A percentile compares a stretch with the other conserved stretches of the same genome.
phyloP scores from a whole-genome alignment of 345 rosid genomes.

The Eucalyptus shirleyi region DNA sequence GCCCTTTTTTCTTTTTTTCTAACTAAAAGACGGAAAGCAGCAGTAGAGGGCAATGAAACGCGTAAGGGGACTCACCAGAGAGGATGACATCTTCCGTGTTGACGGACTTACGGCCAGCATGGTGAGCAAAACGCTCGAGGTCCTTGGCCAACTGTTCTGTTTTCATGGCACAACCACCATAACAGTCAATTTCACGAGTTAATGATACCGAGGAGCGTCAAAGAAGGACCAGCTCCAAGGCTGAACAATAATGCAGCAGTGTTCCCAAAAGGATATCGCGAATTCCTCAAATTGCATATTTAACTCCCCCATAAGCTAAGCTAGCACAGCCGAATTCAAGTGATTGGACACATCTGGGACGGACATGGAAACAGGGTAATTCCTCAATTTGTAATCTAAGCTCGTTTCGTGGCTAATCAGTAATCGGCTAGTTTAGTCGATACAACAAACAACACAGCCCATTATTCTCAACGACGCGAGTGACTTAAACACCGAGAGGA shows the following conservation, averaged over 20 bases:
- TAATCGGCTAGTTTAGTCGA: background rate
- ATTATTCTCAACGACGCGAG: background rate
- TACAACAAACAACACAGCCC: background rate
- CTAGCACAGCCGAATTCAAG: background rate
- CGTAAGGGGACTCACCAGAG: slow-evolving; percentile 32
- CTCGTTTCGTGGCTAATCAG: background rate
- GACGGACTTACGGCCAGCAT: slow-evolving; percentile 81
- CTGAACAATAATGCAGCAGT: background rate
- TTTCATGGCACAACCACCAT: background rate
- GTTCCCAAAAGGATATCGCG: background rate
- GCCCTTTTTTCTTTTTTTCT: background rate
- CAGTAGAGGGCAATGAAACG: background rate
- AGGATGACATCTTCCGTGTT: slow-evolving; percentile 81
- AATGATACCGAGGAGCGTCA: background rate
- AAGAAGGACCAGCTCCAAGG: background rate
- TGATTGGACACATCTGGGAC: background rate
- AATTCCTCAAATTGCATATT: background rate
- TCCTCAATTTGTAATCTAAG: background rate
- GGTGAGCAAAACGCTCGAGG: slow-evolving; percentile 79
- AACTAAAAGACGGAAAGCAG: background rate
- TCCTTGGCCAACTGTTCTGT: slow-evolving; percentile 77
- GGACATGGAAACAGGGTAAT: background rate
- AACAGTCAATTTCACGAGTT: background rate
- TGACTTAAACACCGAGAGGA: background rate
- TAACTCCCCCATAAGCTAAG: background rate